Base-by-base conservation (phyloP, 2,329 filamentous ascomycete species). In the Botrytis fabae region DNA sequence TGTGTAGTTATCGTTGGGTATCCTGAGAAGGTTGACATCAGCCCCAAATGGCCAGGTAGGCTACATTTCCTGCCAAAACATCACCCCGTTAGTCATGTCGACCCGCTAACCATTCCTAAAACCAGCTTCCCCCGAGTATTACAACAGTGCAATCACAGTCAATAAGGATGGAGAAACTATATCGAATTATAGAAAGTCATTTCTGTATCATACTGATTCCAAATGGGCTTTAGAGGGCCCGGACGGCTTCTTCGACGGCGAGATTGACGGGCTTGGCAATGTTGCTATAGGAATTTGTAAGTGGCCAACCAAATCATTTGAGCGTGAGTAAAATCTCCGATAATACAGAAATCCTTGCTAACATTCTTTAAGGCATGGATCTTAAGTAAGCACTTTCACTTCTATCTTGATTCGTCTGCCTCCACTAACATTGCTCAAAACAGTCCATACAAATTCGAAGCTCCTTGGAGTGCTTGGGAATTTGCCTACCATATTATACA, bases 21-120 rank as follows among this genome's bases (percentile, higher is more conserved):
- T 72, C 93, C 93, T 0, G 93, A 95, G 73, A 88, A 87, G 77
- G 87, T 87, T 0, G 89, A 91, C 70, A 79, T 86, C 0, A 79
- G 83, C 0, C 69, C 80, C 1, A 83, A 84, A 38, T 90, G 87
- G 86, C 88, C 88, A 0, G 75, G 78, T 38, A 80, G 79, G 0
- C 44, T 46, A 46, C 18, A 46, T 20, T 46, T 46, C 20, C 85
- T 86, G 0, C 85, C 88, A 75, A 88, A 87, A 42, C 88, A 88
- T 79, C 35, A 38, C 7, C 4, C 20, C 12, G 7, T 25, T 12
- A 9, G 20, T 61, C 22, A n/a, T 54, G 20, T n/a, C 20, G 4
- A 16, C 25, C 25, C 25, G 40, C 59, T 61, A 25, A 61, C 14
- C 12, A 40, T 61, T 25, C 3, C 22, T 35, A n/a, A n/a, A 22